Evolutionary conservation across 1,284 basidiomycete genomes (phyloP).

Genomic region (Papiliotrema terrestris): DNA sequence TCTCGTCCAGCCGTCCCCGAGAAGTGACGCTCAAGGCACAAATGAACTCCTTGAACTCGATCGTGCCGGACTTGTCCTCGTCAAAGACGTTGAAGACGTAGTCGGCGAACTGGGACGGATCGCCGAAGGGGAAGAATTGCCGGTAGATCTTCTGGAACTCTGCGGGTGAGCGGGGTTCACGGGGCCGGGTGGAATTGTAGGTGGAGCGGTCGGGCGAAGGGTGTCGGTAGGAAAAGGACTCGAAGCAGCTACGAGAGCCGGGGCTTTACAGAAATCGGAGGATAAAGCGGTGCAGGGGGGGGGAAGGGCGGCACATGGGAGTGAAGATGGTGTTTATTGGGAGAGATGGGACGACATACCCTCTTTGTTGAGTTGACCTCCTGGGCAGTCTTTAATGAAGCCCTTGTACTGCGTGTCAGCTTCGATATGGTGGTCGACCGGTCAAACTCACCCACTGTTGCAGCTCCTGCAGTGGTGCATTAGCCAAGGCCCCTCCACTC

Average conservation of each 20-base stretch:
- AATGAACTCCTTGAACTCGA: slow-evolving; percentile 99
- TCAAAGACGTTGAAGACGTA: slow-evolving; percentile 99
- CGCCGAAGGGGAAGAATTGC: slow-evolving; percentile 99
- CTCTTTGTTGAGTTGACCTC: slow-evolving; percentile 90
- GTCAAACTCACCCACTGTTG: slow-evolving; percentile 74
- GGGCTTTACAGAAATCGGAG: too few relatives aligned
- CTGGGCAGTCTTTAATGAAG: slow-evolving; percentile 97
- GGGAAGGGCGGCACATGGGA: too few relatives aligned
- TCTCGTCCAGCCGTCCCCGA: slow-evolving; percentile 91
- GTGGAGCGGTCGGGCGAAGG: background rate
- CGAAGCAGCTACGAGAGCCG: too few relatives aligned
- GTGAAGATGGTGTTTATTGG: too few relatives aligned
- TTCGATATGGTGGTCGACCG: background rate
- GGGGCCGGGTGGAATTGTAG: background rate
- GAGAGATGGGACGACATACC: slow-evolving; percentile 37
- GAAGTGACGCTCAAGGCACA: slow-evolving; percentile 94
- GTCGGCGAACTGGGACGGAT: slow-evolving; percentile 94
- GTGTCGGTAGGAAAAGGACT: background rate
- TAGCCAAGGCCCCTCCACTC: background rate
- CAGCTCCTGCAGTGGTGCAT: slow-evolving; percentile 60
- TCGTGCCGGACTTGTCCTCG: slow-evolving; percentile 90
- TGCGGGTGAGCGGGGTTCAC: slow-evolving; percentile 10
- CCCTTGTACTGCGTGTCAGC: slow-evolving; percentile 77
- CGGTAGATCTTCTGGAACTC: slow-evolving; percentile 99
- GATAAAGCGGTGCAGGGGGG: too few relatives aligned